phyloP scores from a whole-genome alignment of 257 asterid genomes.

The Salvia splendens region DNA sequence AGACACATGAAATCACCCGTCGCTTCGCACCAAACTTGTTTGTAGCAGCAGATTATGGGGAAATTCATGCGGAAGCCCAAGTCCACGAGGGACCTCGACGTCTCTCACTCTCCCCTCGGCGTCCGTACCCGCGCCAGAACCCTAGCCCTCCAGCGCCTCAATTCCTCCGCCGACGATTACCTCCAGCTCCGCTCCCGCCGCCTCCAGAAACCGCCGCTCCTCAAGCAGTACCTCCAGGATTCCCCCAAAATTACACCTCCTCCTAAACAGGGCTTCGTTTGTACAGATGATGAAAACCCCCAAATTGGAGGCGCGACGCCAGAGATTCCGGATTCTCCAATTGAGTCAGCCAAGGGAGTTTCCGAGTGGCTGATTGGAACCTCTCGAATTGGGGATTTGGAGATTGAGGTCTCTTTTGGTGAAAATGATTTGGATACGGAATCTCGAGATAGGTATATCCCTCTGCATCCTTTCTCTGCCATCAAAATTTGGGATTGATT shows the following conservation, averaged over 20 bases:
- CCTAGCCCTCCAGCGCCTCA: constrained; percentile 72
- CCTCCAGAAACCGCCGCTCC: constrained; percentile 52
- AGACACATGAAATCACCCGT: constrained; percentile 24
- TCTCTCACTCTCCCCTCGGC: constrained; percentile 58
- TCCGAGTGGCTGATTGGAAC: constrained; percentile 29
- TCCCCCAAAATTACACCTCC: constrained; percentile 27
- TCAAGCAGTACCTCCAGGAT: constrained; percentile 33
- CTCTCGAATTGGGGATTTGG: constrained; percentile 37
- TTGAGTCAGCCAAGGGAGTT: constrained; percentile 11
- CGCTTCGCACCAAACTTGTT: neutral
- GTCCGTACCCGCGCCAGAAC: constrained; percentile 88
- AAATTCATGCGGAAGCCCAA: constrained; percentile 62
- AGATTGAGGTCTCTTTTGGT: constrained; percentile 56
- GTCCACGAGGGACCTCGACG: constrained; percentile 49
- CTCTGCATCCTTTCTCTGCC: neutral
- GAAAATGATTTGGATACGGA: constrained; percentile 52
- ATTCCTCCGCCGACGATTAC: constrained; percentile 38
- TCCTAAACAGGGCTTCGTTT: constrained; percentile 25
- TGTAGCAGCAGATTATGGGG: constrained; percentile 45
- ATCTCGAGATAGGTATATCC: constrained; percentile 51
- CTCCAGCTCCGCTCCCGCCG: constrained; percentile 73
- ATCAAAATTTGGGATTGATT: neutral
- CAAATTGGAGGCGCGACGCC: constrained; percentile 28
- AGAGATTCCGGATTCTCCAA: constrained; percentile 33
- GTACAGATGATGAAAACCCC: constrained; percentile 15